Percentiles rank a stretch among this genome's conserved stretches.
Evolutionary conservation across 2,329 filamentous ascomycete genomes (phyloP).

Genomic region (Calonectria multiphialidica): DNA sequence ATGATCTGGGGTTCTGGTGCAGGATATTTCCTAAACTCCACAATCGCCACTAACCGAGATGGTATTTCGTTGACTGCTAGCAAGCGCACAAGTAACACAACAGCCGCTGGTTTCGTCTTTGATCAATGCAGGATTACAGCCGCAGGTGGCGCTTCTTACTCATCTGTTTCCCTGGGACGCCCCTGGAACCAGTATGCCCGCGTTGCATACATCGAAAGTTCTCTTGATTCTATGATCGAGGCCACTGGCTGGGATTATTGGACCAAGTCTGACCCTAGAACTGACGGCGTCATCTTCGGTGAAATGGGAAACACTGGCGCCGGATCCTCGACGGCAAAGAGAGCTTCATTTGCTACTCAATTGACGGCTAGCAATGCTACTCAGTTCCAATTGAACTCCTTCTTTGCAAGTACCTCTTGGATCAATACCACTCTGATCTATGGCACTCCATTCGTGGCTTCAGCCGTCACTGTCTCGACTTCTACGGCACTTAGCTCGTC

Average conservation of each 20-base stretch:
- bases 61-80: constrained; percentile 47
- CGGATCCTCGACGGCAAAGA: constrained; percentile 31
- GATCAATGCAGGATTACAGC: constrained; percentile 48
- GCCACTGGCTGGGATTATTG: constrained; percentile 36
- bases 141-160: constrained; percentile 39
- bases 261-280: constrained; percentile 37
- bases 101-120: constrained; percentile 50
- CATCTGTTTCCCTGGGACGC: constrained; percentile 35
- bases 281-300: constrained; percentile 34
- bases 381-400: constrained; percentile 34
- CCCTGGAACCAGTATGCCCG: constrained; percentile 39
- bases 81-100: constrained; percentile 53
- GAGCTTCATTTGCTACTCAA: constrained; percentile 38
- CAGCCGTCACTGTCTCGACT: neutral
- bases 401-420: constrained; percentile 36
- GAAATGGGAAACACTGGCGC: constrained; percentile 35
- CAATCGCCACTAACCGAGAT: constrained; percentile 47
- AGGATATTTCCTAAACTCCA: constrained; percentile 55
- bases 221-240: constrained; percentile 25
- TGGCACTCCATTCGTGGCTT: constrained; percentile 34
- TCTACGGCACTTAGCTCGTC: neutral
- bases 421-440: constrained; percentile 38
- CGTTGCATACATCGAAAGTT: constrained; percentile 37
- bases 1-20: constrained; percentile 58
- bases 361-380: neutral